Percentiles rank a stretch among this genome's conserved stretches.
Conservation (phyloP, 345 rosid genomes). For the Gossypium australe region DNA sequence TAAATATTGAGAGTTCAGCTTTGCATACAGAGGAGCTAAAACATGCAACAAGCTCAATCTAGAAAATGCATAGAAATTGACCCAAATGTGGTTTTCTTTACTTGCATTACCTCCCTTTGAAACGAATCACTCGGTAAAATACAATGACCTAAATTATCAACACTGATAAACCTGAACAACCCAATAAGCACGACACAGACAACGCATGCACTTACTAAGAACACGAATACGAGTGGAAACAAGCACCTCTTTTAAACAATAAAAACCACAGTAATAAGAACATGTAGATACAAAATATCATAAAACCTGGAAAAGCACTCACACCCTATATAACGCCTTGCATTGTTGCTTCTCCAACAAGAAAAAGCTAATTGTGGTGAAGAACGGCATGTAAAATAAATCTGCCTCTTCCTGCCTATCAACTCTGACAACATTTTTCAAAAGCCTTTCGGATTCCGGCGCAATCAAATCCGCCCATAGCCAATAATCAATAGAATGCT, state of each 20-base stretch:
- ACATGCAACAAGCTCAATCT: neutral
- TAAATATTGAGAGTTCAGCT: neutral
- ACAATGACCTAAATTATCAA: neutral
- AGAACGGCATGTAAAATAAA: constrained; percentile 79
- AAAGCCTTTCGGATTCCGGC: constrained; percentile 64
- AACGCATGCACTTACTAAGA: neutral
- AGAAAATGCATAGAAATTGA: neutral
- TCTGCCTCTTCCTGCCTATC: constrained; percentile 75
- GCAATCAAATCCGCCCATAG: constrained; percentile 90
- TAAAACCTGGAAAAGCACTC: constrained; percentile 57
- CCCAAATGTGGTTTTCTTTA: neutral
- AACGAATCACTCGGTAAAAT: neutral
- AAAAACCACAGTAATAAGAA: neutral
- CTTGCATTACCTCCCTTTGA: neutral
- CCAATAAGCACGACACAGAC: neutral
- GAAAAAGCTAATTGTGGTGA: constrained; percentile 90
- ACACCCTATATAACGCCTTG: constrained; percentile 99
- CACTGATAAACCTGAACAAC: neutral
- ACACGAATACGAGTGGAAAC: neutral
- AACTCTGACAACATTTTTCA: constrained; percentile 82
- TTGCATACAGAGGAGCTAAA: neutral
- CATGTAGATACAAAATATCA: neutral
- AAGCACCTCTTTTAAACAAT: neutral
- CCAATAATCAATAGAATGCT: constrained; percentile 98
- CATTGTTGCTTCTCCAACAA: constrained; percentile 89